phyloP scores from a whole-genome alignment of 192 early-diverging fungal species.

The Pilaira anomala region DNA sequence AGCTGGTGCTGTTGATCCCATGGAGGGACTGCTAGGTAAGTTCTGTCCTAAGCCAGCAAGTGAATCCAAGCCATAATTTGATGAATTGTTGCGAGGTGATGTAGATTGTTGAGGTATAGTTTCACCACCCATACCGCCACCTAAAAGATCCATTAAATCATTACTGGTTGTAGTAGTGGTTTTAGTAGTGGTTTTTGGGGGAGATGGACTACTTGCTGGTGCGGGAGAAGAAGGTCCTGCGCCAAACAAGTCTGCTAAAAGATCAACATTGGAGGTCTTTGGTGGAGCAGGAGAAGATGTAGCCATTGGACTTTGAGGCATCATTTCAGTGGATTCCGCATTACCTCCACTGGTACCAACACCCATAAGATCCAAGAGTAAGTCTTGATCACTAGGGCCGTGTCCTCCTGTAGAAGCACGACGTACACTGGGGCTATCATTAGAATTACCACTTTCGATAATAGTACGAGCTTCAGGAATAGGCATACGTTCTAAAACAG shows the following conservation, averaged over 20 bases:
- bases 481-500: slow-evolving; percentile 93
- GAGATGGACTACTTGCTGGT: not conserved
- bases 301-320: slow-evolving; percentile 35
- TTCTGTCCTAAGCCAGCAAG: slow-evolving; percentile 14
- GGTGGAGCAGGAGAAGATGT: slow-evolving; percentile 26
- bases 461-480: slow-evolving; percentile 60
- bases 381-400: slow-evolving; percentile 53
- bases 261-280: slow-evolving; percentile 42
- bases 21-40: slow-evolving; percentile 3
- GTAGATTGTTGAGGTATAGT: slow-evolving; percentile 4
- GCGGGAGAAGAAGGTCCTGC: slow-evolving; percentile 26
- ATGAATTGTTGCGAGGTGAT: not conserved
- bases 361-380: slow-evolving; percentile 71
- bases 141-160: slow-evolving; percentile 35
- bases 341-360: slow-evolving; percentile 48
- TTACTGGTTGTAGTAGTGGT: slow-evolving; percentile 9
- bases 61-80: slow-evolving; percentile 11
- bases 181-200: not conserved
- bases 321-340: slow-evolving; percentile 9
- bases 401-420: slow-evolving; percentile 9
- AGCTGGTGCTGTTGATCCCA: slow-evolving; percentile 3
- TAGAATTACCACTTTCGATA: slow-evolving; percentile 24
- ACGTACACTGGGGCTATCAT: slow-evolving; percentile 13
- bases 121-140: slow-evolving; percentile 11
- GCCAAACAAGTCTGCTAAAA: slow-evolving; percentile 77